Evolutionary conservation across 345 rosid genomes (phyloP).

Genomic region (Citrus sp.): DNA sequence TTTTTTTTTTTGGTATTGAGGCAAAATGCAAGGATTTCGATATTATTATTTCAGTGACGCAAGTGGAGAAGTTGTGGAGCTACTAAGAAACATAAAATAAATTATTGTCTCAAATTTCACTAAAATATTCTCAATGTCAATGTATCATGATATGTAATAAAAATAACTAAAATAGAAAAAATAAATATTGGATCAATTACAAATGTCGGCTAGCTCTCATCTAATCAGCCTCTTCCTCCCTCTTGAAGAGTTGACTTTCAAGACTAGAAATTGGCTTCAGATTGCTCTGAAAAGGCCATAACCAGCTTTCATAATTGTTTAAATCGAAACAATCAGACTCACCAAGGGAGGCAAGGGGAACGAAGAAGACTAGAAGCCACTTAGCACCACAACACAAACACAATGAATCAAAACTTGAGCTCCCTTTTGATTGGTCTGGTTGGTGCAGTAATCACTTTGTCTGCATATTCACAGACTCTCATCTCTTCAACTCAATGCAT

Average conservation of each 20-base stretch:
- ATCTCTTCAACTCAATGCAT: slow-evolving; percentile 56
- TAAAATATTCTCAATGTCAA: too few relatives aligned
- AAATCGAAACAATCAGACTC: neutral
- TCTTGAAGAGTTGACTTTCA: slow-evolving; percentile 2
- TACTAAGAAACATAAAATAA: neutral
- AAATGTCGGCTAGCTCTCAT: neutral
- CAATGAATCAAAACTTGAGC: slow-evolving; percentile 47
- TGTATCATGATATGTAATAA: neutral
- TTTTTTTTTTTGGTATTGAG: too few relatives aligned
- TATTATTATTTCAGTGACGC: too few relatives aligned
- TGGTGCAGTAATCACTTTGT: slow-evolving; percentile 70
- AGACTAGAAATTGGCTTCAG: neutral
- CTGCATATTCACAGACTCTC: slow-evolving; percentile 66
- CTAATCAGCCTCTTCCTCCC: too few relatives aligned
- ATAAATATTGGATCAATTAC: neutral
- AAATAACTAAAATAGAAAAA: neutral
- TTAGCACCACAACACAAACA: neutral
- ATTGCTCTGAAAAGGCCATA: neutral
- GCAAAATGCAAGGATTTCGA: neutral
- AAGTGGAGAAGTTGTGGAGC: too few relatives aligned
- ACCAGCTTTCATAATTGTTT: neutral
- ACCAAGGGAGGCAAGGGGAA: neutral
- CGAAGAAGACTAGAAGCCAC: neutral
- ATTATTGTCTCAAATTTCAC: neutral
- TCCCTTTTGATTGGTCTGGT: slow-evolving; percentile 60